These are phyloP conservation scores for Xylariaceae sp. DNA, from an alignment of 2,329 filamentous ascomycete genomes.

Conservation along the genomic window DNA sequence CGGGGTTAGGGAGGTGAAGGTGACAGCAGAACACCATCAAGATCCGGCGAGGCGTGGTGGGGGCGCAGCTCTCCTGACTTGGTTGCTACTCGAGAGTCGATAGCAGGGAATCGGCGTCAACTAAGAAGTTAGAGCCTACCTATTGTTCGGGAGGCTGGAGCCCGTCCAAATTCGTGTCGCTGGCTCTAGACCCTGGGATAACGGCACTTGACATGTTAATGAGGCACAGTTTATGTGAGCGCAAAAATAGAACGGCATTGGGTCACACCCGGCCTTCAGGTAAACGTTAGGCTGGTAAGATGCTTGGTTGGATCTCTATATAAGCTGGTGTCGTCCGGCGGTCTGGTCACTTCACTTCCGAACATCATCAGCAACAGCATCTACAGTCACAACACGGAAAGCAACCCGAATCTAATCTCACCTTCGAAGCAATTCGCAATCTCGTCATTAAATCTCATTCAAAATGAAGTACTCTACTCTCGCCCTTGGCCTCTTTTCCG, in stretches of 20 bases:
- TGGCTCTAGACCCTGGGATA: not conserved
- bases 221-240: not conserved
- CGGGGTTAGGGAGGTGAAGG: no score
- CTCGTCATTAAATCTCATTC: not conserved
- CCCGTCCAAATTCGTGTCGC: not conserved
- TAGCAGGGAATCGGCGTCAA: no score
- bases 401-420: no score
- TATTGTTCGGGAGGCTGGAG: not conserved
- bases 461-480: not conserved
- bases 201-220: not conserved
- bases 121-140: not conserved
- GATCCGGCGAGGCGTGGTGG: no score
- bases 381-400: no score
- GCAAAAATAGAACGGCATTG: not conserved
- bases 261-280: not conserved
- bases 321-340: not conserved
- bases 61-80: no score
- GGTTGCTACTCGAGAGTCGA: no score
- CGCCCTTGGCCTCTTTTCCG: not conserved
- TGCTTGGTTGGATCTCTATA: not conserved
- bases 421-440: no score
- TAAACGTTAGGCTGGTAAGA: not conserved
- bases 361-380: no score
- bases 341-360: no score
- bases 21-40: no score